A percentile compares a stretch with the other conserved stretches of the same genome.
Conservation (phyloP, 345 rosid species). For the Nasturtium officinale region DNA sequence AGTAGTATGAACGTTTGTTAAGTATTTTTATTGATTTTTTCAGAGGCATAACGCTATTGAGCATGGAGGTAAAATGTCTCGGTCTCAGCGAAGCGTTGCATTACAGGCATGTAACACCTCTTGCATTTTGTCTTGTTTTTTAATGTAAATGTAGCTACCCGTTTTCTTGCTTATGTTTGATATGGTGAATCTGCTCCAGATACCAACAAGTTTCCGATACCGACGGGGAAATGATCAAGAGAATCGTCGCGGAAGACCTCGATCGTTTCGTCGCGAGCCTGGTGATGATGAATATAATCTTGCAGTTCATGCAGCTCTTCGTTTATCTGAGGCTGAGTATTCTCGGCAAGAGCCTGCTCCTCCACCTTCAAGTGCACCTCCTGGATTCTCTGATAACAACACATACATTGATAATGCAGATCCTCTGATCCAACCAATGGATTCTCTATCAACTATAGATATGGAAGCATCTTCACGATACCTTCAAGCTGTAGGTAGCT, state of each 20-base stretch:
- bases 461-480: constrained; percentile 56
- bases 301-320: constrained; percentile 42
- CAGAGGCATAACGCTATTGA: constrained; percentile 93
- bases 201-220: constrained; percentile 92
- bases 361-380: constrained; percentile 51
- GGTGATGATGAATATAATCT: constrained; percentile 48
- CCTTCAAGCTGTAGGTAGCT: constrained; percentile 78
- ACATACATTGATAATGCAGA: constrained; percentile 46
- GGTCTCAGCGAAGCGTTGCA: constrained; percentile 88
- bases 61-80: constrained; percentile 97
- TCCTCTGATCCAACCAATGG: constrained; percentile 60
- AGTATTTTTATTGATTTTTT: constrained; percentile 4
- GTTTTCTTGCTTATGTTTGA: constrained; percentile 18
- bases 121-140: not conserved
- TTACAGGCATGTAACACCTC: constrained; percentile 62
- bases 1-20: constrained; percentile 10
- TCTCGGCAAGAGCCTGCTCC: constrained; percentile 44
- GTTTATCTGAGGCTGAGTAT: constrained; percentile 41
- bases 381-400: constrained; percentile 45
- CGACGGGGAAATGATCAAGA: constrained; percentile 51
- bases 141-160: not conserved
- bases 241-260: constrained; percentile 76
- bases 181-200: constrained; percentile 47
- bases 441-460: constrained; percentile 33
- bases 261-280: constrained; percentile 65